Evolutionary conservation across 1,284 basidiomycete species (phyloP).

Genomic region (Tetrapyrgos nigripes): DNA sequence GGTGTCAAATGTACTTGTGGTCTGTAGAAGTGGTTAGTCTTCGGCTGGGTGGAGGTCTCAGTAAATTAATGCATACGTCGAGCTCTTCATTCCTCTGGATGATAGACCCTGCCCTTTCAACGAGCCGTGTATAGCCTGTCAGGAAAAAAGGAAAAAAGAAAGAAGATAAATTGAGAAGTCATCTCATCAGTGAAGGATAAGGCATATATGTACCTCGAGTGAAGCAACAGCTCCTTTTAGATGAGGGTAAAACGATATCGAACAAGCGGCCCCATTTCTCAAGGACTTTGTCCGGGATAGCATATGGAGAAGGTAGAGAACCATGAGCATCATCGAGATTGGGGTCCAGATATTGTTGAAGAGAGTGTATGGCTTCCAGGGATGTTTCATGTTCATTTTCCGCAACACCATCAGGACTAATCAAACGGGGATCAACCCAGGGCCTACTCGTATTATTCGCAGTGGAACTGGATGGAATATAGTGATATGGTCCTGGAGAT

Average conservation of each 20-base stretch:
- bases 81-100: conserved; percentile 71
- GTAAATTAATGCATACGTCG: conserved; percentile 53
- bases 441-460: neutral
- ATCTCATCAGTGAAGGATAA: neutral
- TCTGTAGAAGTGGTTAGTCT: conserved; percentile 46
- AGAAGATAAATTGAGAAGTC: conserved; percentile 1
- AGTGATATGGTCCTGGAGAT: conserved; percentile 34
- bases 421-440: conserved; percentile 2
- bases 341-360: conserved; percentile 60
- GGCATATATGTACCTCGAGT: conserved; percentile 60
- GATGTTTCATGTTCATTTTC: neutral
- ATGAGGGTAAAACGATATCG: conserved; percentile 73
- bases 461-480: conserved; percentile 48
- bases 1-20: conserved; percentile 60
- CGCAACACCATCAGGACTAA: neutral
- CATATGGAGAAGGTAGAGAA: conserved; percentile 29
- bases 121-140: conserved; percentile 75
- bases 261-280: conserved; percentile 78
- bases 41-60: conserved; percentile 4
- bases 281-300: conserved; percentile 67
- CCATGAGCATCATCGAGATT: conserved; percentile 15
- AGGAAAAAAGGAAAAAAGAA: too few relatives aligned
- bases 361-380: conserved; percentile 26
- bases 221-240: conserved; percentile 75
- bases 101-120: conserved; percentile 77